A percentile compares a stretch with the other conserved stretches of the same genome.
phyloP scores from a whole-genome alignment of 441 rosid species.

The Populus hybrid region DNA sequence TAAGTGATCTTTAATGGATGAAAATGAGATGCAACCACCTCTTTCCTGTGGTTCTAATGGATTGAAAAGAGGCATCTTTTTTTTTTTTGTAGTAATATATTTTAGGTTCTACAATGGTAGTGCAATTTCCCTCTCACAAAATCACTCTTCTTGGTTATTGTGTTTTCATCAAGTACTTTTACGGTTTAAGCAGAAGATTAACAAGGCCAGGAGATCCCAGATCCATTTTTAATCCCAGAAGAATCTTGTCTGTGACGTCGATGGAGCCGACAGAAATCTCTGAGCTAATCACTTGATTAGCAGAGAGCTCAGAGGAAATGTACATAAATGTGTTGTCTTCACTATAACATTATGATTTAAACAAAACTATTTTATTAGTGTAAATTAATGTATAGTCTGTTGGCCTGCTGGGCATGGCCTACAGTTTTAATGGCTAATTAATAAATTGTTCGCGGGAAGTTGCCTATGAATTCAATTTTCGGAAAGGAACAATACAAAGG shows the following conservation, averaged over 20 bases:
- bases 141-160: too few species aligned
- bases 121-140: neutral
- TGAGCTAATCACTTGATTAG: neutral
- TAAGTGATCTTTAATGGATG: conserved; percentile 10
- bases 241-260: neutral
- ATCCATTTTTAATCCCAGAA: neutral
- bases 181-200: neutral
- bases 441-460: conserved; percentile 5
- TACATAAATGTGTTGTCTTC: neutral
- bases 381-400: conserved; percentile 6
- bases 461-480: conserved; percentile 25
- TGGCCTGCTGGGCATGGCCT: conserved; percentile 25
- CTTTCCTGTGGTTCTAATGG: conserved; percentile 19
- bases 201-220: neutral
- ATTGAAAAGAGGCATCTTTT: conserved; percentile 10
- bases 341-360: neutral
- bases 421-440: conserved; percentile 14
- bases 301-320: neutral
- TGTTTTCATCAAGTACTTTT: too few species aligned
- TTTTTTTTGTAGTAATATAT: too few species aligned
- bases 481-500: neutral
- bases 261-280: neutral
- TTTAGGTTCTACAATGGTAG: neutral
- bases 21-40: conserved; percentile 27
- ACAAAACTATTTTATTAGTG: neutral